phyloP scores from a whole-genome alignment of 805 yeast species.

The Starmerella geochares region DNA sequence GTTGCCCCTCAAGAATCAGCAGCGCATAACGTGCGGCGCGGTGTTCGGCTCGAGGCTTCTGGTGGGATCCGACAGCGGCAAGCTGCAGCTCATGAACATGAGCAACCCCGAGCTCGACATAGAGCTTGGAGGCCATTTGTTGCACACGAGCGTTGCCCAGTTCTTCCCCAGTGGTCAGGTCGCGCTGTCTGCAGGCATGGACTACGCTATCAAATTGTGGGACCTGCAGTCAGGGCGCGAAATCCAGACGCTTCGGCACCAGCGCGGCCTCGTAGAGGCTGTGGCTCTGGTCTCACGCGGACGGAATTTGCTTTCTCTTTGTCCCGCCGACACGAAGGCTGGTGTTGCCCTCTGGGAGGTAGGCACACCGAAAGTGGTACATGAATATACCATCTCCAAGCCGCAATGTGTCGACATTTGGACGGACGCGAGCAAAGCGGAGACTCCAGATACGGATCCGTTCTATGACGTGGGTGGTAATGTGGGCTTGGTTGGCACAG shows the following conservation, averaged over 20 bases:
- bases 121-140: constrained; percentile 41
- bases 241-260: constrained; percentile 45
- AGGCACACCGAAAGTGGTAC: constrained; percentile 42
- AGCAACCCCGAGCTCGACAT: constrained; percentile 13
- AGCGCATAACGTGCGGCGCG: constrained; percentile 14
- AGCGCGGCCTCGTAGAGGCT: constrained; percentile 41
- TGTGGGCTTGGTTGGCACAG: constrained; percentile 33
- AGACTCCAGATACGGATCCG: background rate
- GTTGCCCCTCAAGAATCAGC: background rate
- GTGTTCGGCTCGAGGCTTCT: constrained; percentile 6
- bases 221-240: constrained; percentile 39
- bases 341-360: constrained; percentile 59
- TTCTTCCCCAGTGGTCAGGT: constrained; percentile 62
- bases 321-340: constrained; percentile 40
- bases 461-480: constrained; percentile 41
- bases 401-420: constrained; percentile 18
- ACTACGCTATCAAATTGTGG: constrained; percentile 56
- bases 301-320: constrained; percentile 47
- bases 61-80: constrained; percentile 15
- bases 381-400: constrained; percentile 35
- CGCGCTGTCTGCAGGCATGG: constrained; percentile 48
- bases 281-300: constrained; percentile 51
- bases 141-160: constrained; percentile 36
- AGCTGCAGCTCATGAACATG: constrained; percentile 1
- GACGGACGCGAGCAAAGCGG: background rate